These are phyloP conservation scores for Scopulariopsis brevicaulis DNA, from an alignment of 2,329 filamentous ascomycete species.

Conservation along the genomic window DNA sequence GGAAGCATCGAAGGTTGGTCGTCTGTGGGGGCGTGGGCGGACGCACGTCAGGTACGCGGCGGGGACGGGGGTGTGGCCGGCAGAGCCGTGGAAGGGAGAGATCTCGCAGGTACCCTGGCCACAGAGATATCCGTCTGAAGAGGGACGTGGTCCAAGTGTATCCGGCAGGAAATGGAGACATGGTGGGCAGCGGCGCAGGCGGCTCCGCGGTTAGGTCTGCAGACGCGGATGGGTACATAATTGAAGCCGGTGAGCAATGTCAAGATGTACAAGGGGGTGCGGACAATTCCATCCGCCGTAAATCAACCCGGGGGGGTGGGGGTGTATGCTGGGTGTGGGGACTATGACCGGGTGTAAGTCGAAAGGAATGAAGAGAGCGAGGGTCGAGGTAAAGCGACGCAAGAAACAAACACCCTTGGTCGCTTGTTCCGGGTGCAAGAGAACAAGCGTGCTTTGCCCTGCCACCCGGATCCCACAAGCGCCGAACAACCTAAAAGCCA, in stretches of 20 bases:
- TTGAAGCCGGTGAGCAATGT: background rate
- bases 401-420: background rate
- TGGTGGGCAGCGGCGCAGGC: background rate
- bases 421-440: background rate
- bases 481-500: background rate
- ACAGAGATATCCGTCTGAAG: background rate
- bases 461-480: constrained; percentile 2
- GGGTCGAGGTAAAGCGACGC: background rate
- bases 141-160: background rate
- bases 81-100: background rate
- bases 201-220: background rate
- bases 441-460: background rate
- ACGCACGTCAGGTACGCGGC: background rate
- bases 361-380: background rate
- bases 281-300: background rate
- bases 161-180: background rate
- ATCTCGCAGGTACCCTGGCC: background rate
- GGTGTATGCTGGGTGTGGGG: background rate
- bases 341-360: background rate
- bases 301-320: background rate
- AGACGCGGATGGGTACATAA: background rate
- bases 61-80: background rate
- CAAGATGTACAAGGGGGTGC: background rate
- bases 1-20: background rate
- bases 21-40: background rate